Evolutionary conservation across 768 basidiomycete species (phyloP), one percentile per base, ranked within the genome.

Genomic region (Tubosaeta sp.): DNA sequence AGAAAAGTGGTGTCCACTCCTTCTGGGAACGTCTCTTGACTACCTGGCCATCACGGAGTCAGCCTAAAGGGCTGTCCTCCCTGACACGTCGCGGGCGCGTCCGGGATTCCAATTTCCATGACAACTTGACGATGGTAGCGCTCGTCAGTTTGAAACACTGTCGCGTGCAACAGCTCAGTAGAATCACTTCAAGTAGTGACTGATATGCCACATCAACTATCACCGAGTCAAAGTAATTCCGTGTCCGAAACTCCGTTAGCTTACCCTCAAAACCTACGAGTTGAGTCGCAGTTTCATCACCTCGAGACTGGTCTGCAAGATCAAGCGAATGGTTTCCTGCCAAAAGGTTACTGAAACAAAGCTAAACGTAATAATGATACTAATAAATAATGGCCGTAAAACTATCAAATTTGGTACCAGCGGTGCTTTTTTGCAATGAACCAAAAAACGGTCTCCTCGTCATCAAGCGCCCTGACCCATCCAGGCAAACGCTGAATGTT

Each of bases 331-430:
- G 9, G 18, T n/a, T 19, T 19, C 19, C 19, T 36, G 18, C 10
- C 18, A 21, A 11, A 18, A 35, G 4, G 9, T 35, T 21, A 13
- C 36, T 18, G 7, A 43, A n/a, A 43, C 16, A 6, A 35, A n/a
- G 16, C 0, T 8, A 25, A 16, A 54, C 8, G 41, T 10, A 30
- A 63, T 62, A 65, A 62, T 46, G 46, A 64, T 63, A 63, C 22
- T 38, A 44, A 27, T n/a, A 44, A 48, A 12, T n/a, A 16, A 42
- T 4, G 13, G 24, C 18, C 10, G 9, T 12, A 27, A 51, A 30
- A 29, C 16, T 8, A 9, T 63, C 44, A 84, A 51, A 78, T 67
- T 53, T 81, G 78, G 73, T 86, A 90, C 87, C 88, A 90, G 46
- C 76, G 79, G 52, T 75, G 78, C 31, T 70, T 68, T 3, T 73